A percentile compares a stretch with the other conserved stretches of the same genome.
Conservation (phyloP, 371 early-diverging fungal genomes). For the Umbelopsis sp. region DNA sequence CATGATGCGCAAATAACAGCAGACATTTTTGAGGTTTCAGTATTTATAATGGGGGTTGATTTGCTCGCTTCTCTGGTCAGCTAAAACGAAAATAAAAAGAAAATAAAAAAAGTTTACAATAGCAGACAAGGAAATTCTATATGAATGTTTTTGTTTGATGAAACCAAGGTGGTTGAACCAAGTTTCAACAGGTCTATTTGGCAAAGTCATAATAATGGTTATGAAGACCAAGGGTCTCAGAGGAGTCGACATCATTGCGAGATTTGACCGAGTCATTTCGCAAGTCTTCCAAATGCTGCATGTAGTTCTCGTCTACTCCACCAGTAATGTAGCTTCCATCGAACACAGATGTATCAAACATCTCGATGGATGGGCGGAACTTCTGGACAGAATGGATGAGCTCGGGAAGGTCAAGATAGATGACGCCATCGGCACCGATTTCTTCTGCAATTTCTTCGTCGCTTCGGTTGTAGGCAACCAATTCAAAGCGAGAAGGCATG, state of each 20-base stretch:
- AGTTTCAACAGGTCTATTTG: neutral
- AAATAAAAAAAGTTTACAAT: neutral
- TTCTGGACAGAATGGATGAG: conserved; percentile 77
- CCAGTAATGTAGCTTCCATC: conserved; percentile 91
- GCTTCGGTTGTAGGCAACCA: conserved; percentile 82
- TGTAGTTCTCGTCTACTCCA: conserved; percentile 81
- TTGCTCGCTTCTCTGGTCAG: neutral
- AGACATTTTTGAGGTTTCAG: too few species aligned
- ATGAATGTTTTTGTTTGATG: neutral
- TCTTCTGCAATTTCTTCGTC: conserved; percentile 84
- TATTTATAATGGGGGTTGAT: neutral
- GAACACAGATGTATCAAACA: conserved; percentile 96
- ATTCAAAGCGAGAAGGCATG: conserved; percentile 93
- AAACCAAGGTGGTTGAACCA: neutral
- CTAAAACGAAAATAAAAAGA: neutral
- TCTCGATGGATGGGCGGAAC: conserved; percentile 78
- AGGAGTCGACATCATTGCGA: conserved; percentile 49
- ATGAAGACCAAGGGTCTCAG: conserved; percentile 68
- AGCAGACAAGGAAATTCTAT: neutral
- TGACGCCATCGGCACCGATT: conserved; percentile 92
- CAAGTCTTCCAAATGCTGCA: conserved; percentile 70
- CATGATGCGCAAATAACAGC: too few species aligned
- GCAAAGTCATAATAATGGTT: conserved; percentile 43
- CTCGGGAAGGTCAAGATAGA: conserved; percentile 88
- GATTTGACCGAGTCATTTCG: conserved; percentile 56